Evolutionary conservation across 129 eudicot species (phyloP).

Genomic region (Arctium lappa): DNA sequence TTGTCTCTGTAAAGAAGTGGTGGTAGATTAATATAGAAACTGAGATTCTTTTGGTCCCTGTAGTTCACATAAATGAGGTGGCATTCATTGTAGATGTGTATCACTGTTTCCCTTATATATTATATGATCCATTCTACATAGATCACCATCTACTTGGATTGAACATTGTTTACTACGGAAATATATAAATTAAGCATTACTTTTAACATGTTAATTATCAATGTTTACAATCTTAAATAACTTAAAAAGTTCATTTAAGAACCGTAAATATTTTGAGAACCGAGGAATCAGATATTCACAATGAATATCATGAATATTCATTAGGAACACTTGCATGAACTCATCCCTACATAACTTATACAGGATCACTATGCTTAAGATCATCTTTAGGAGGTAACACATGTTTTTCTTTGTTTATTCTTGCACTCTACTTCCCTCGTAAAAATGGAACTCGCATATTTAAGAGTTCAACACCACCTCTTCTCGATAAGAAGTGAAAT

Average conservation of each 20-base stretch:
- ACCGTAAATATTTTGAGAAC: neutral
- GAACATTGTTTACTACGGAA: neutral
- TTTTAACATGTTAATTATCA: neutral
- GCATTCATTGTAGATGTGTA: conserved; percentile 3
- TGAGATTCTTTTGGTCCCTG: conserved; percentile 5
- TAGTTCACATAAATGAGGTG: neutral
- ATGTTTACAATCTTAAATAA: conserved; percentile 1
- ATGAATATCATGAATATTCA: neutral
- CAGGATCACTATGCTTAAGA: neutral
- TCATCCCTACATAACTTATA: neutral
- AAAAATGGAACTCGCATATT: neutral
- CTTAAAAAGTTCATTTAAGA: no score
- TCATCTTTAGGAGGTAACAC: neutral
- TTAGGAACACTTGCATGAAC: neutral
- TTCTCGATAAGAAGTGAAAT: neutral
- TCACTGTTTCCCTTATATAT: neutral
- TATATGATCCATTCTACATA: neutral
- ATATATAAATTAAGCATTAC: neutral
- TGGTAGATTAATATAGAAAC: neutral
- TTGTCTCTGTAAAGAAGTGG: neutral
- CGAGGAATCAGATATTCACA: neutral
- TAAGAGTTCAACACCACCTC: neutral
- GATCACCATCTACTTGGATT: neutral
- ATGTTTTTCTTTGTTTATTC: neutral
- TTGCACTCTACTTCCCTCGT: neutral